These are phyloP conservation scores for Strobilomyces dryophilus DNA, from an alignment of 768 basidiomycete genomes.

Conservation along the genomic window DNA sequence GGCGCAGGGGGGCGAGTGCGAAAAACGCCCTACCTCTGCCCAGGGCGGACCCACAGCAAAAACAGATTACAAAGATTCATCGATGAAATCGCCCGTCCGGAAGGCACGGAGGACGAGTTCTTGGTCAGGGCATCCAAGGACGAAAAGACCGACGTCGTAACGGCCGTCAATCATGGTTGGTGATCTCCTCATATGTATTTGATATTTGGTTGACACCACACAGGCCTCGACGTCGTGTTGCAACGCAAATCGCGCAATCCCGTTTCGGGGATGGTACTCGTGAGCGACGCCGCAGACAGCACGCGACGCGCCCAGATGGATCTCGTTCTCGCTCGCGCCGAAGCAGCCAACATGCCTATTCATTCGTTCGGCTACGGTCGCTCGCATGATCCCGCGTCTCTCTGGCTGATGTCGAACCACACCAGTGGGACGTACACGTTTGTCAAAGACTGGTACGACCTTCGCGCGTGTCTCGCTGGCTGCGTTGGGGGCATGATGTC, in stretches of 20 bases:
- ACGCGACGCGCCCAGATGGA: constrained; percentile 97
- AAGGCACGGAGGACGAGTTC: constrained; percentile 52
- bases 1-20: constrained; percentile 78
- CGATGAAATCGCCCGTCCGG: constrained; percentile 54
- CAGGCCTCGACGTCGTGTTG: constrained; percentile 88
- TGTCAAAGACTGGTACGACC: constrained; percentile 96
- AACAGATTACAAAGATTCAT: constrained; percentile 73
- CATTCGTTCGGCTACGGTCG: constrained; percentile 97
- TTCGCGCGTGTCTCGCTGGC: constrained; percentile 88
- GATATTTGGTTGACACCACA: neutral
- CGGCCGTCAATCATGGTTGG: constrained; percentile 93
- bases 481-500: constrained; percentile 97
- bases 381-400: constrained; percentile 93
- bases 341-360: constrained; percentile 95
- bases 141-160: constrained; percentile 95
- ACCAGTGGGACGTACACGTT: constrained; percentile 97
- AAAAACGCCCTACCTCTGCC: constrained; percentile 88
- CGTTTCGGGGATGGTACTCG: constrained; percentile 85
- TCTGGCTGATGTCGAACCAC: constrained; percentile 99
- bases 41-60: constrained; percentile 66
- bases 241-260: constrained; percentile 93
- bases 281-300: constrained; percentile 90
- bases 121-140: constrained; percentile 75
- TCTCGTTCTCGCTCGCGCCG: constrained; percentile 91
- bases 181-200: neutral